phyloP scores from a whole-genome alignment of 345 rosid genomes.

The Aquilaria malaccensis region DNA sequence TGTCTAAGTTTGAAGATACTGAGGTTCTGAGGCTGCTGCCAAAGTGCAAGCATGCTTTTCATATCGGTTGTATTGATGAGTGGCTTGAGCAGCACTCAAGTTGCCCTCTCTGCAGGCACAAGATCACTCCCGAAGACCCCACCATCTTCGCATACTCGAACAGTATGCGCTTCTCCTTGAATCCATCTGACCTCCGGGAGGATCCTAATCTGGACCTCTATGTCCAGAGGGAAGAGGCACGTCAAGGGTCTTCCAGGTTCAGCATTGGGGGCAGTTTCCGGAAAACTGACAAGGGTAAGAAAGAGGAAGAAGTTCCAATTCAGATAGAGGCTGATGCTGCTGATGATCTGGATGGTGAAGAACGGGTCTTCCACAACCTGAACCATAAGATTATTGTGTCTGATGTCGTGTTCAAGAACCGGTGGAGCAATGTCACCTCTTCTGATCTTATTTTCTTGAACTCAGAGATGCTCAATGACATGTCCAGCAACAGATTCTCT shows the following conservation, averaged over 20 bases:
- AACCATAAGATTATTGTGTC: conserved; percentile 72
- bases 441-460: conserved; percentile 75
- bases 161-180: conserved; percentile 46
- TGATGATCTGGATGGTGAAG: conserved; percentile 15
- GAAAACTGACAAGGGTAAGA: conserved; percentile 24
- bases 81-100: conserved; percentile 93
- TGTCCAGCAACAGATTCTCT: conserved; percentile 51
- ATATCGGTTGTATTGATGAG: conserved; percentile 70
- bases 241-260: conserved; percentile 54
- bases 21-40: conserved; percentile 78
- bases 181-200: conserved; percentile 34
- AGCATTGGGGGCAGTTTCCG: conserved; percentile 72
- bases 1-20: conserved; percentile 71
- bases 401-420: conserved; percentile 56
- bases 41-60: conserved; percentile 81
- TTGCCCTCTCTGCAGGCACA: conserved; percentile 77
- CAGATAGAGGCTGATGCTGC: conserved; percentile 13
- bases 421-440: conserved; percentile 88
- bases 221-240: conserved; percentile 56
- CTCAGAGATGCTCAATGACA: conserved; percentile 53
- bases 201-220: conserved; percentile 56
- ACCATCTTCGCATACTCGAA: conserved; percentile 40
- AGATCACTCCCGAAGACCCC: conserved; percentile 47
- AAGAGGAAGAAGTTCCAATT: conserved; percentile 18
- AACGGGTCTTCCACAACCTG: conserved; percentile 39